Evolutionary conservation across 2,329 filamentous ascomycete species (phyloP).

Genomic region (Stenocarpella maydis): DNA sequence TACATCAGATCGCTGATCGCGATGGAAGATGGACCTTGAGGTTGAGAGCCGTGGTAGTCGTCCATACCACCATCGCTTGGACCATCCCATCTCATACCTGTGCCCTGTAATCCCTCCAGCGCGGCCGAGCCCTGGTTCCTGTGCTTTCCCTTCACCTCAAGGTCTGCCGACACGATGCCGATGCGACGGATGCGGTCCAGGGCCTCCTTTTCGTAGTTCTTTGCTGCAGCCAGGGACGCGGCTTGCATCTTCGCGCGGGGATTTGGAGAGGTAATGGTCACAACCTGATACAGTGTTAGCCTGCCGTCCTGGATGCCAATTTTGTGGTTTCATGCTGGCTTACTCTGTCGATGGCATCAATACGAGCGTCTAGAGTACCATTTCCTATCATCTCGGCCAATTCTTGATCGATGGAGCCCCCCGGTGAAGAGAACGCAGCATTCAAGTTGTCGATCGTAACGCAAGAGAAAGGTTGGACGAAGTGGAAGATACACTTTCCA

Average conservation of each 20-base stretch:
- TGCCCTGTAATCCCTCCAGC: background rate
- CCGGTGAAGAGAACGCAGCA: conserved; percentile 73
- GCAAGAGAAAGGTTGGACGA: conserved; percentile 88
- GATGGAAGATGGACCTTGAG: background rate
- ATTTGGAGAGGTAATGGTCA: conserved; percentile 75
- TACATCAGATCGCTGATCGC: conserved; percentile 3
- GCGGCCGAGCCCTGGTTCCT: conserved; percentile 10
- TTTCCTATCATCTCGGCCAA: conserved; percentile 79
- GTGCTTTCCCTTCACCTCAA: conserved; percentile 67
- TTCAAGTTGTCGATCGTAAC: conserved; percentile 84
- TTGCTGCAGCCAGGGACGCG: conserved; percentile 72
- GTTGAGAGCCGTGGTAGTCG: conserved; percentile 15
- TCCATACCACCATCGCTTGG: background rate
- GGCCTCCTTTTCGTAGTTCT: conserved; percentile 77
- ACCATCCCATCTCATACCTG: conserved; percentile 13
- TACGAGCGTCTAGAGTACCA: conserved; percentile 76
- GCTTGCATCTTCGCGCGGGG: conserved; percentile 74
- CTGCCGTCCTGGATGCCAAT: background rate
- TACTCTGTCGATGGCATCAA: conserved; percentile 84
- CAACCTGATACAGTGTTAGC: conserved; percentile 56
- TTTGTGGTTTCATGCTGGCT: conserved; percentile 35
- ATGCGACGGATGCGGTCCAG: conserved; percentile 80
- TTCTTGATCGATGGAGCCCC: conserved; percentile 74
- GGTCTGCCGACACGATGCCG: conserved; percentile 76
- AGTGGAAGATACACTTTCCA: conserved; percentile 91